Conservation (phyloP, 192 early-diverging fungal species). For the Lobosporangium transversale region DNA sequence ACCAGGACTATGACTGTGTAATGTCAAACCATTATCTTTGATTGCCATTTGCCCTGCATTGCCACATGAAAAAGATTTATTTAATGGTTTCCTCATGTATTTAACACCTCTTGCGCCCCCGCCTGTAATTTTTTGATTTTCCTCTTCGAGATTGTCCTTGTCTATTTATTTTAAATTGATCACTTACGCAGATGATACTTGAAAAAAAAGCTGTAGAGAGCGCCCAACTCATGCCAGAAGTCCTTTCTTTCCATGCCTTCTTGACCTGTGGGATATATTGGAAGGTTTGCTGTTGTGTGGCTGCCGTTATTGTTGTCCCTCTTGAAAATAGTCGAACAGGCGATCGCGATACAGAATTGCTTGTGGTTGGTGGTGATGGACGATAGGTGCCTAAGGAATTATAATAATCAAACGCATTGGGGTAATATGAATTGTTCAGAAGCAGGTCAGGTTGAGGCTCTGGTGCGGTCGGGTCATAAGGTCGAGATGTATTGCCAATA, state of each 20-base stretch:
- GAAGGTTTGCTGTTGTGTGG: neutral
- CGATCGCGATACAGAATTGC: neutral
- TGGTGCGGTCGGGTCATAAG: constrained; percentile 31
- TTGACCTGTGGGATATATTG: constrained; percentile 30
- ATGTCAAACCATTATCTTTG: no score
- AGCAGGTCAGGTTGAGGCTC: constrained; percentile 24
- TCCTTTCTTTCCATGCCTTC: constrained; percentile 32
- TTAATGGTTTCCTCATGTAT: no score
- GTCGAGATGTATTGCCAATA: constrained; percentile 28
- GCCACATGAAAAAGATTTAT: no score
- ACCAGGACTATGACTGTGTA: neutral
- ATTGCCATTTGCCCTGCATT: no score
- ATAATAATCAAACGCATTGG: neutral
- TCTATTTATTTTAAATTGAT: no score
- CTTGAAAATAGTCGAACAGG: no score
- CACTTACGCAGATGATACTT: constrained; percentile 31
- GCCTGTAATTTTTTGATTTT: no score
- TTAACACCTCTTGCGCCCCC: no score
- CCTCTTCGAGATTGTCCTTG: no score
- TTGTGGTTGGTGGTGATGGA: neutral
- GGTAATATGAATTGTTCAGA: neutral
- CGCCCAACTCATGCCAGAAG: constrained; percentile 28
- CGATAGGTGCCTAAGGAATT: no score
- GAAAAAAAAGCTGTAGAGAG: constrained; percentile 35
- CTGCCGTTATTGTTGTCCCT: no score